Evolutionary conservation across 2,329 filamentous ascomycete genomes (phyloP), one percentile per base, ranked within the genome.

Genomic region (Alternaria rosae): DNA sequence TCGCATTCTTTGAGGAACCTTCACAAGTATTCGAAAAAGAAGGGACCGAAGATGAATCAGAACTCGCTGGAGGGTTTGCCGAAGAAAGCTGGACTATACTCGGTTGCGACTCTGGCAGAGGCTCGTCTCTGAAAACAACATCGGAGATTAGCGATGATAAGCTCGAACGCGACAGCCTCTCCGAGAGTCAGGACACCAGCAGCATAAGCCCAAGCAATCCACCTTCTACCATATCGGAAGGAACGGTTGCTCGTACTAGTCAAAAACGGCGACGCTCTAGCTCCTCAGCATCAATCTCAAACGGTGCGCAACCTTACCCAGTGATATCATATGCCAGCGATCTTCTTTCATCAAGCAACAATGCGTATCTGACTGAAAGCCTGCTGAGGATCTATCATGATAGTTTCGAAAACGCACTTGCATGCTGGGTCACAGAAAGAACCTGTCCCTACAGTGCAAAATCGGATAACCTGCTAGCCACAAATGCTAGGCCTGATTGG

Each of bases 391-490:
- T 86, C 32, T 87, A 86, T 68, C 85, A 86, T 65, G 84, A 86
- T 63, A 85, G 84, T 28, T 78, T 86, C 64, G 85, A 86, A 64
- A 82, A 85, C 66, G 84, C 82, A 12, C 72, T 86, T 7, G 83
- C 84, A 2, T 86, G 85, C 68, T 87, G 85, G 85, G 66, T 86
- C 17, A 85, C 84, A 0, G 85, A 86, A 62, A 78, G 81, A 48
- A 86, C 83, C 3, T 87, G 85, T 56, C 85, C 85, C 1, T 86
- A 86, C 66, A 77, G 77, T 64, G 68, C 78, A 47, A 62, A 71
- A 43, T 68, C 68, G 54, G 70, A 76, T 23, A 64, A 63, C 35
- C 73, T 66, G 28, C 68, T 71, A 51, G 71, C 71, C 26, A 58
- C 71, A 56, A 76, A 80, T 38, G 77, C 76, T 57, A 82, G 82